A percentile compares a stretch with the other conserved stretches of the same genome.
These are phyloP conservation scores for Papiliotrema fonsecae DNA, from an alignment of 1,284 basidiomycete species.

Conservation along the genomic window DNA sequence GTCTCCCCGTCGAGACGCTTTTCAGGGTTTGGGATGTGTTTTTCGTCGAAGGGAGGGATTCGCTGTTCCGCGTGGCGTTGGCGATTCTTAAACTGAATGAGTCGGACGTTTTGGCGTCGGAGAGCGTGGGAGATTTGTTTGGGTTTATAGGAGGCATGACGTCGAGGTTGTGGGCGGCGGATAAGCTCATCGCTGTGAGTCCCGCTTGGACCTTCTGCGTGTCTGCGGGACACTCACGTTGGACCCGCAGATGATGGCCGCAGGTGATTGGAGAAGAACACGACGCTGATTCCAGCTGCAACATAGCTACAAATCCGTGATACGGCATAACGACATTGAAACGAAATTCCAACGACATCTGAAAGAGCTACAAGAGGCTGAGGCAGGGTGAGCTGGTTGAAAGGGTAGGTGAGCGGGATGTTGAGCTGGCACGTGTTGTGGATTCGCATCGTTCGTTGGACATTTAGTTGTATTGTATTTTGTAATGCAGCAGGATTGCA, in stretches of 20 bases:
- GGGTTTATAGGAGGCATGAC: conserved; percentile 79
- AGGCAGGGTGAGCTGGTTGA: neutral
- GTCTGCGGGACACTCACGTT: neutral
- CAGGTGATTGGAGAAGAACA: too few relatives aligned
- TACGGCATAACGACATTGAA: conserved; percentile 61
- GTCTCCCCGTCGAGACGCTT: conserved; percentile 89
- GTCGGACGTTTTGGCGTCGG: conserved; percentile 70
- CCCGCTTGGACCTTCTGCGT: neutral
- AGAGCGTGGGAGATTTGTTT: conserved; percentile 80
- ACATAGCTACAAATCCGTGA: conserved; percentile 35
- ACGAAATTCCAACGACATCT: conserved; percentile 49
- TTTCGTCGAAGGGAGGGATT: conserved; percentile 86
- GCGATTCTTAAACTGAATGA: conserved; percentile 81
- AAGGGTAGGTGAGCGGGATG: too few relatives aligned
- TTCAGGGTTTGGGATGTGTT: conserved; percentile 95
- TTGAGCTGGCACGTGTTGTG: too few relatives aligned
- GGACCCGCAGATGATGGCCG: neutral
- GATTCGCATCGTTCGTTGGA: too few relatives aligned
- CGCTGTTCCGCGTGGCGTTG: conserved; percentile 84
- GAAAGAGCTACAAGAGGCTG: neutral
- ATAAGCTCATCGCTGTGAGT: conserved; percentile 76
- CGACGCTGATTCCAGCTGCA: conserved; percentile 19
- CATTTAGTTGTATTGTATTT: too few relatives aligned
- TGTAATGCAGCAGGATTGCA: too few relatives aligned
- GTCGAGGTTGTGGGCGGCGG: conserved; percentile 84